These are phyloP conservation scores for Fomitopsis pulvina DNA, from an alignment of 768 basidiomycete species.

Conservation along the genomic window DNA sequence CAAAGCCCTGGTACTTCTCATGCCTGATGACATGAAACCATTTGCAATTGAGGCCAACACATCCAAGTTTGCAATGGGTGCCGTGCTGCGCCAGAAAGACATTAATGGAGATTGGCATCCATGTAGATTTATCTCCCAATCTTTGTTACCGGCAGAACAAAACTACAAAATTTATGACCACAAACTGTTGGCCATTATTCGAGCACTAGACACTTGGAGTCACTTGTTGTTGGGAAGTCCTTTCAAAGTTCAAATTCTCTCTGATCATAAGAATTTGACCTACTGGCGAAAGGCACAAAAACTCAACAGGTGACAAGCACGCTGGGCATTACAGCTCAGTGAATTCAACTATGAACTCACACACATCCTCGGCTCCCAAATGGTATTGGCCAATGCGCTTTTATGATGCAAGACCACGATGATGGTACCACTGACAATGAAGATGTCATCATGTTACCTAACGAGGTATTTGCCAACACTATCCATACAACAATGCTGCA, in stretches of 20 bases:
- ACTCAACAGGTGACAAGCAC: slow-evolving; percentile 34
- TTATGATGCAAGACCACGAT: slow-evolving; percentile 16
- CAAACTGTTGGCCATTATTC: slow-evolving; percentile 42
- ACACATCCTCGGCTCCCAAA: slow-evolving; percentile 26
- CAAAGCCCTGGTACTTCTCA: slow-evolving; percentile 12
- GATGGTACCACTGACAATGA: slow-evolving; percentile 12
- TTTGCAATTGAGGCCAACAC: slow-evolving; percentile 16
- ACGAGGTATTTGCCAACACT: background rate
- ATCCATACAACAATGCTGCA: background rate
- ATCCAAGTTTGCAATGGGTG: slow-evolving; percentile 15
- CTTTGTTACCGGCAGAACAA: slow-evolving; percentile 26
- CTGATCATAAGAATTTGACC: slow-evolving; percentile 29
- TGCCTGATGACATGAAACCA: slow-evolving; percentile 13
- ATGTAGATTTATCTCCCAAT: slow-evolving; percentile 31
- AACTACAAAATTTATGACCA: slow-evolving; percentile 44
- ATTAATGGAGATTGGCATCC: slow-evolving; percentile 25
- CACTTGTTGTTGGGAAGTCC: slow-evolving; percentile 20
- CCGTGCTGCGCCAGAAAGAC: slow-evolving; percentile 10
- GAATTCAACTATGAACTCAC: slow-evolving; percentile 28
- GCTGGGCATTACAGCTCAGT: slow-evolving; percentile 32
- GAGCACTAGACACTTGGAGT: slow-evolving; percentile 25
- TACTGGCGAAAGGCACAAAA: slow-evolving; percentile 34
- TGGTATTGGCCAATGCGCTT: slow-evolving; percentile 13
- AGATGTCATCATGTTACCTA: slow-evolving; percentile 3
- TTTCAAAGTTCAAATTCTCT: slow-evolving; percentile 19